Conservation (phyloP, 139 green algal genomes). For the Chlorella sp. region DNA sequence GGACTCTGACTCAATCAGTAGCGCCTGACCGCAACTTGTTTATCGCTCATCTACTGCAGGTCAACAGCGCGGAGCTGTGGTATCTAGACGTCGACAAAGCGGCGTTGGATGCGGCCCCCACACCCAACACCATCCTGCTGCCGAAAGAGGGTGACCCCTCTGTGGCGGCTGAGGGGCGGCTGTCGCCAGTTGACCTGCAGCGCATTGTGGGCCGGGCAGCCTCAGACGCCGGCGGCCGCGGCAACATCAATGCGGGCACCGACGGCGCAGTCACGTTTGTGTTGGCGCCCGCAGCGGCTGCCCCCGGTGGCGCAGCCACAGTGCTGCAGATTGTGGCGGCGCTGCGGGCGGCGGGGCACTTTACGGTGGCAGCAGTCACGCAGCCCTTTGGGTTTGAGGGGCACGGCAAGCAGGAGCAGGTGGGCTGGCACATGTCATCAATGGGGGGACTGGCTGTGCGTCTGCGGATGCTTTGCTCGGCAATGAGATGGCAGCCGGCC, state of each 20-base stretch:
- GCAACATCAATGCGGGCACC: slow-evolving; percentile 42
- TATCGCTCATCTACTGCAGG: too few species aligned
- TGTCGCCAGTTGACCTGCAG: slow-evolving; percentile 33
- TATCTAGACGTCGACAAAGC: slow-evolving; percentile 54
- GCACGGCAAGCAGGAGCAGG: slow-evolving; percentile 57
- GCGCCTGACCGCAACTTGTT: too few species aligned
- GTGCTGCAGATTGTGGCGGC: slow-evolving; percentile 69
- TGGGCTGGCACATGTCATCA: background rate
- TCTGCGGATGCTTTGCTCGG: too few species aligned
- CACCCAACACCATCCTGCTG: slow-evolving; percentile 36
- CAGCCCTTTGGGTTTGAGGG: slow-evolving; percentile 84
- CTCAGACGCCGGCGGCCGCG: slow-evolving; percentile 52
- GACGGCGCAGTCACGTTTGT: slow-evolving; percentile 68
- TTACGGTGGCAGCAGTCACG: slow-evolving; percentile 76
- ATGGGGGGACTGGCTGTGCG: too few species aligned
- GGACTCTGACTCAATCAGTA: too few species aligned
- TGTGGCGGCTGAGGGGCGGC: background rate
- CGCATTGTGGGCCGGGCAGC: slow-evolving; percentile 47
- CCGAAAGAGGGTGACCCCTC: slow-evolving; percentile 38
- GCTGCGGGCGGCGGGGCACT: slow-evolving; percentile 71
- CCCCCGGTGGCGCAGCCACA: slow-evolving; percentile 60
- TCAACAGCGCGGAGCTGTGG: slow-evolving; percentile 43
- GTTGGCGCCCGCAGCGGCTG: slow-evolving; percentile 55
- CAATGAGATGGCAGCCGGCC: too few species aligned
- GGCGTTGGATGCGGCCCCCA: slow-evolving; percentile 27